Percentiles rank a stretch among this genome's conserved stretches.
Conservation (phyloP, 805 yeast species). For the Zygotorulaspora florentina region DNA sequence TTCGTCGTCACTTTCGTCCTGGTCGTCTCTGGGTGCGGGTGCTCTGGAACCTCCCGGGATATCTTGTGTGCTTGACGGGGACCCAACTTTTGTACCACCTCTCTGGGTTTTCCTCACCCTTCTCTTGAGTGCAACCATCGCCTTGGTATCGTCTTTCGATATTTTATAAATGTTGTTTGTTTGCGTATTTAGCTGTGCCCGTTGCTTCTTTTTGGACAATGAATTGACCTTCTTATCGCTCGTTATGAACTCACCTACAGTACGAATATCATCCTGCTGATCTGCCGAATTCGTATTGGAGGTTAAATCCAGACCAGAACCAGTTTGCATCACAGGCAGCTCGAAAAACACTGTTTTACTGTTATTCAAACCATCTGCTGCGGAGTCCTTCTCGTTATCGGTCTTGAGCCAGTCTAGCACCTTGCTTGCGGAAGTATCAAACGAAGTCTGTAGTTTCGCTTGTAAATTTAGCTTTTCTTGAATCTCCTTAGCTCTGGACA, state of each 20-base stretch:
- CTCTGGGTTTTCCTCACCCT: constrained; percentile 29
- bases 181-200: constrained; percentile 7
- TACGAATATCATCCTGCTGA: constrained; percentile 27
- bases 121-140: constrained; percentile 35
- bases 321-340: constrained; percentile 33
- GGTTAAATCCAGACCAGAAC: constrained; percentile 30
- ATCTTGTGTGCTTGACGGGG: background rate
- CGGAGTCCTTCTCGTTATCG: constrained; percentile 2
- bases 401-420: constrained; percentile 29
- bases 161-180: constrained; percentile 25
- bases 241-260: constrained; percentile 35
- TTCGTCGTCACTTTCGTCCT: constrained; percentile 19
- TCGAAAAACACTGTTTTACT: constrained; percentile 27
- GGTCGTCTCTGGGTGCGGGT: background rate
- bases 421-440: constrained; percentile 20
- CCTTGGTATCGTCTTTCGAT: constrained; percentile 33
- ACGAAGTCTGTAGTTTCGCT: constrained; percentile 30
- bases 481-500: constrained; percentile 35
- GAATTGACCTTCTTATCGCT: constrained; percentile 34
- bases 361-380: constrained; percentile 15
- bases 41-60: background rate
- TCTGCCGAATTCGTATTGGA: background rate
- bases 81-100: constrained; percentile 12
- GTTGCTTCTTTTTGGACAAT: constrained; percentile 30
- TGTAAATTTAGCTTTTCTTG: constrained; percentile 34